phyloP scores from a whole-genome alignment of 257 asterid species.

The Scutellaria baicalensis region DNA sequence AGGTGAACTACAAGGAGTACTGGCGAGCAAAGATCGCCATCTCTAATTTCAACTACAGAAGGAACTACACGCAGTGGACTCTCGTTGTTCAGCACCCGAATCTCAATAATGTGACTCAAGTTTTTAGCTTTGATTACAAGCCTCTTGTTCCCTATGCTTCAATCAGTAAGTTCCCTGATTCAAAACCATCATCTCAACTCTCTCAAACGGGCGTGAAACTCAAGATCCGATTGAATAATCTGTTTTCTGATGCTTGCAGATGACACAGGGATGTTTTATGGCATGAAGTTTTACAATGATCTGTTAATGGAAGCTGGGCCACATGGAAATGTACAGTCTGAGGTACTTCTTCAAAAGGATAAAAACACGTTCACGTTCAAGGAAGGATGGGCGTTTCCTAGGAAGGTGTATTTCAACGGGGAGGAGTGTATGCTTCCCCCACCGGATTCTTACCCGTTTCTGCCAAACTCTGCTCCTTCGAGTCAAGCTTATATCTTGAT shows the following conservation, averaged over 20 bases:
- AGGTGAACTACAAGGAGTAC: conserved; percentile 67
- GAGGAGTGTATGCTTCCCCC: conserved; percentile 85
- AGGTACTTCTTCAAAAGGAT: conserved; percentile 69
- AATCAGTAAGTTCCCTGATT: conserved; percentile 52
- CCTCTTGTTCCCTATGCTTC: conserved; percentile 67
- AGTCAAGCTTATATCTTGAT: conserved; percentile 21
- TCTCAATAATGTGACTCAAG: conserved; percentile 84
- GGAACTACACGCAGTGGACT: conserved; percentile 80
- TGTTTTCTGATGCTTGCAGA: conserved; percentile 37
- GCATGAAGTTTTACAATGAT: conserved; percentile 85
- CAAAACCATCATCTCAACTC: neutral
- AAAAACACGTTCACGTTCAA: conserved; percentile 53
- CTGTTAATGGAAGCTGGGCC: conserved; percentile 80
- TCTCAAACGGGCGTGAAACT: neutral
- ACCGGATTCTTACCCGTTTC: conserved; percentile 75
- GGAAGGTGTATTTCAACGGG: conserved; percentile 86
- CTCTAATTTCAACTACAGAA: conserved; percentile 72
- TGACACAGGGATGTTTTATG: conserved; percentile 90
- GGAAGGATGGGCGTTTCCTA: conserved; percentile 94
- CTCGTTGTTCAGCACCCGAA: conserved; percentile 91
- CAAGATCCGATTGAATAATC: neutral
- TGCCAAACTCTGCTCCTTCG: conserved; percentile 55
- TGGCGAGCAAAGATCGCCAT: conserved; percentile 79
- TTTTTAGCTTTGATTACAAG: conserved; percentile 90
- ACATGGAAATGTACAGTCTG: conserved; percentile 77